phyloP scores from a whole-genome alignment of 768 basidiomycete species.

The Boletus insuetus region DNA sequence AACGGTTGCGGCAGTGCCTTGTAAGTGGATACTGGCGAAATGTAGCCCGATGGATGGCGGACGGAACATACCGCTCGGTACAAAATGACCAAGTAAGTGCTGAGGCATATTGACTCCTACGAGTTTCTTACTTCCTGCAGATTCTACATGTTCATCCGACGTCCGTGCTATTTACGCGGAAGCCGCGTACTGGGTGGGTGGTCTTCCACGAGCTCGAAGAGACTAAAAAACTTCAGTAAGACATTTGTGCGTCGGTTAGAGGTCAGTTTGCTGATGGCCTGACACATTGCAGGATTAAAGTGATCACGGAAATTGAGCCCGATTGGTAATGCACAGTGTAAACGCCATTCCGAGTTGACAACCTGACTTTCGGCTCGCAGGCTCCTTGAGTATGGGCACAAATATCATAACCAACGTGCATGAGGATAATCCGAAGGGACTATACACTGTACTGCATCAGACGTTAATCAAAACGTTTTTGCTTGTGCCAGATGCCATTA shows the following conservation, averaged over 20 bases:
- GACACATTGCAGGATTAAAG: constrained; percentile 63
- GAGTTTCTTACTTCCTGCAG: constrained; percentile 38
- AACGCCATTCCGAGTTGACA: neutral
- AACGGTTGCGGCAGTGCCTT: constrained; percentile 80
- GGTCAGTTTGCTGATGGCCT: constrained; percentile 11
- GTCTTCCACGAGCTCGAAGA: constrained; percentile 96
- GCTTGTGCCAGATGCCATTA: no score
- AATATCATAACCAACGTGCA: constrained; percentile 36
- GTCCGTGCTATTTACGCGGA: constrained; percentile 91
- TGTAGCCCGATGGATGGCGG: constrained; percentile 85
- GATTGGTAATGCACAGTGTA: constrained; percentile 65
- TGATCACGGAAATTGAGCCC: constrained; percentile 91
- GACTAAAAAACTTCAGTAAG: constrained; percentile 90
- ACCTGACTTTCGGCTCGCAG: constrained; percentile 24
- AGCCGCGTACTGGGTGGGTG: constrained; percentile 89
- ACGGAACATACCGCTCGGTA: constrained; percentile 91
- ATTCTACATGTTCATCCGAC: constrained; percentile 88
- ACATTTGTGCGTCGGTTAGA: neutral
- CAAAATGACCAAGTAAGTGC: constrained; percentile 73
- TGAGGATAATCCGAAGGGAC: neutral
- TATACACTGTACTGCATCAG: neutral
- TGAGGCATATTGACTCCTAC: neutral
- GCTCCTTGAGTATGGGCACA: constrained; percentile 51
- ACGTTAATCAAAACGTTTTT: neutral
- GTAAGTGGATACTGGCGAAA: constrained; percentile 94